Evolutionary conservation across 2,329 filamentous ascomycete species (phyloP).

Genomic region (Microdochium paspali): DNA sequence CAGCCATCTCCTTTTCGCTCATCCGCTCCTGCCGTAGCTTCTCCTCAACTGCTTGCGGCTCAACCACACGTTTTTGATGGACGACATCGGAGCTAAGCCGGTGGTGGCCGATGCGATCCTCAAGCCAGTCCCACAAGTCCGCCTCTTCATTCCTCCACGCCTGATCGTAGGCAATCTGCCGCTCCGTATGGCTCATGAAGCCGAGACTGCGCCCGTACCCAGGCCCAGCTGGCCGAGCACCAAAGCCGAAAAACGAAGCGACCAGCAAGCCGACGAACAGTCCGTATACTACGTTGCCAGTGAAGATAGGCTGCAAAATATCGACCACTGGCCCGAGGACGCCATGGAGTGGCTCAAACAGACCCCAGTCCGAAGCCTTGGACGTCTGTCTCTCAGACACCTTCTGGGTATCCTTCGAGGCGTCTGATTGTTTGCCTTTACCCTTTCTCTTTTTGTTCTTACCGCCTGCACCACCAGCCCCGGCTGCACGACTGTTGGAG

Average conservation of each 20-base stretch:
- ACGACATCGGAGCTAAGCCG: conserved; percentile 31
- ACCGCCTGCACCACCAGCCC: conserved; percentile 31
- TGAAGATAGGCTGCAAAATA: conserved; percentile 61
- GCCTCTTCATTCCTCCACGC: conserved; percentile 85
- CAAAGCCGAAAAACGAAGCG: conserved; percentile 63
- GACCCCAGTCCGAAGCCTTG: conserved; percentile 55
- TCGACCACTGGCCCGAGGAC: conserved; percentile 62
- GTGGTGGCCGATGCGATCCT: conserved; percentile 73
- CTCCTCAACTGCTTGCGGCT: conserved; percentile 50
- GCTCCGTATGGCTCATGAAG: conserved; percentile 45
- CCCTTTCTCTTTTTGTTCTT: conserved; percentile 56
- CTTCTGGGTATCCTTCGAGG: conserved; percentile 27
- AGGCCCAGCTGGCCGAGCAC: conserved; percentile 28
- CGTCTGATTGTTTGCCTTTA: conserved; percentile 39
- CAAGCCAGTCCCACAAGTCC: conserved; percentile 88
- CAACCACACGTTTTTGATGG: conserved; percentile 37
- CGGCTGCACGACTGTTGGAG: conserved; percentile 46
- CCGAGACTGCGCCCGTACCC: conserved; percentile 28
- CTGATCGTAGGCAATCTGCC: conserved; percentile 80
- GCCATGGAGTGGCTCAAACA: conserved; percentile 68
- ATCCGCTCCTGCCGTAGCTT: conserved; percentile 51
- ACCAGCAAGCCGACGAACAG: conserved; percentile 66
- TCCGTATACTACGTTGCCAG: conserved; percentile 67
- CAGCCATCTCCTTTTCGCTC: conserved; percentile 63
- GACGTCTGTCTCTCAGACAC: conserved; percentile 25